Conservation (phyloP, 768 basidiomycete species). For the Cystofilobasidium macerans region DNA sequence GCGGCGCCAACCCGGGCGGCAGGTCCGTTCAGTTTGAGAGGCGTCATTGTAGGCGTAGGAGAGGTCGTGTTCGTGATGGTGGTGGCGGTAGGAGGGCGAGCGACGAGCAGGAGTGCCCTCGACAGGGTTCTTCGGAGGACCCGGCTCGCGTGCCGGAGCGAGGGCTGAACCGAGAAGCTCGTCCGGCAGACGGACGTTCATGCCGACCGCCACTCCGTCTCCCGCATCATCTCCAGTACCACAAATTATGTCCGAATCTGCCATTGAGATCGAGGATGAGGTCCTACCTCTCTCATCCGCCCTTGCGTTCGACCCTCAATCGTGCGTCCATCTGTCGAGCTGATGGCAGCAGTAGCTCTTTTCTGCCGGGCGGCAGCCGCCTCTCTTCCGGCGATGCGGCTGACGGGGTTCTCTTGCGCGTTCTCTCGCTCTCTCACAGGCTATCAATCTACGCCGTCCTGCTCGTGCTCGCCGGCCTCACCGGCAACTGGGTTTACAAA, state of each 20-base stretch:
- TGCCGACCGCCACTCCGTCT: not conserved
- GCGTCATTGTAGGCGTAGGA: not conserved
- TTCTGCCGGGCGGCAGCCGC: not conserved
- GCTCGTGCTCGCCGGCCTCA: not conserved
- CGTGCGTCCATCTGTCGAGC: not conserved
- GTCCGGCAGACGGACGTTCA: too few species aligned
- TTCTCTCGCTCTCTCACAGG: conserved; percentile 14
- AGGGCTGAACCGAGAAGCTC: too few species aligned
- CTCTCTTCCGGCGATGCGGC: too few species aligned
- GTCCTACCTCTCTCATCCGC: conserved; percentile 6
- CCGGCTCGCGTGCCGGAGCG: too few species aligned
- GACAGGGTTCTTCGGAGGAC: too few species aligned
- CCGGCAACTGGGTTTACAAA: conserved; percentile 15
- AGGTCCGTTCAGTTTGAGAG: not conserved
- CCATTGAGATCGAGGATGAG: conserved; percentile 7
- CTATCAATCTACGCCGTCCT: conserved; percentile 18
- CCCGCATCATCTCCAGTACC: not conserved
- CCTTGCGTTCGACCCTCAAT: conserved; percentile 12
- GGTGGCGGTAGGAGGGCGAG: not conserved
- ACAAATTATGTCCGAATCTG: not conserved
- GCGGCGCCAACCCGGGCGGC: not conserved
- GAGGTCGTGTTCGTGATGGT: too few species aligned
- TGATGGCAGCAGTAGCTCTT: conserved; percentile 1
- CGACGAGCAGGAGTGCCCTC: too few species aligned
- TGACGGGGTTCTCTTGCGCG: too few species aligned